Evolutionary conservation across 768 basidiomycete species (phyloP), one percentile per base, ranked within the genome.

Genomic region (Infundibulicybe gibba): DNA sequence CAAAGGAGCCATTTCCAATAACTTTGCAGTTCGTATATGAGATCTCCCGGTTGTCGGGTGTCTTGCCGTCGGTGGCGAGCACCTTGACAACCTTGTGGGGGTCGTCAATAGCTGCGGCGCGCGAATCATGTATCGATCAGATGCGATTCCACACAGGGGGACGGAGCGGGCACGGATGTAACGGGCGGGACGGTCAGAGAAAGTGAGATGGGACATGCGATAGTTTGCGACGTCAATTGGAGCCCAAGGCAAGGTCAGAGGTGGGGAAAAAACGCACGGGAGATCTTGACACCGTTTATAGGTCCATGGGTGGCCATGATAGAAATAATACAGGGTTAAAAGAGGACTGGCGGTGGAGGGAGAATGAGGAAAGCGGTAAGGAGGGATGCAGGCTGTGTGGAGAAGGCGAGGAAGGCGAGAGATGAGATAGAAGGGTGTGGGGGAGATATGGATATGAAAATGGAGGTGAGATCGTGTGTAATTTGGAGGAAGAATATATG

Each of bases 1-100:
- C 97, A 61, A 99, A 99, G 49, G 93, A 95, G 67, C 97, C 97
- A 63, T 99, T 98, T 47, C 97, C 97, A 61, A 94, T 90, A 63
- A 99, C 91, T 72, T 97, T 98, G 79, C 90, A 95, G 66, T 90
- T 94, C 57, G 90, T 97, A 74, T 99, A 99, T 41, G 85, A 80
- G 60, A 98, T 83, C 57, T 94, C 88, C 60, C 79, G 78, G 52
- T 88, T 85, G 42, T 90, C 87, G 59, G 90, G 93, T 5, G 85
- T 73, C 81, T 94, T 97, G 70, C 97, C 97, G 60, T 94, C 89
- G 52, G 87, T 90, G 49, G 94, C 95, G 64, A 89, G 77, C 59
- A 99, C 97, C 67, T 90, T 93, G 74, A 95, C 87, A 61, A 97
- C 80, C 73, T 90, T 90, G 68, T 87, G 81, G n/a, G 95, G 93